Base-by-base conservation (phyloP, 805 yeast species). In the Priceomyces fermenticarens region DNA sequence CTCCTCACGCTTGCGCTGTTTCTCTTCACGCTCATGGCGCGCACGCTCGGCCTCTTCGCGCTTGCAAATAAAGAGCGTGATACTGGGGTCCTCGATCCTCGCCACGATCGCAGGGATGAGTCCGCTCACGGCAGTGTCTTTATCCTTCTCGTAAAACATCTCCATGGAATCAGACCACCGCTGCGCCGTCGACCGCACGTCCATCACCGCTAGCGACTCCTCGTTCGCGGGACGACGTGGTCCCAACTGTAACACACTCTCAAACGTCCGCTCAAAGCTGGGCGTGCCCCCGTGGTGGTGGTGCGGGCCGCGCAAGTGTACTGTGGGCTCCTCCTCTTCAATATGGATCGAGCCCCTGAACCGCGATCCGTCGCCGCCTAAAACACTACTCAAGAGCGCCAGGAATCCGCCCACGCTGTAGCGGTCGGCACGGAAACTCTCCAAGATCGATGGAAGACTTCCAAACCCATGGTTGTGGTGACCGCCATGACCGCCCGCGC, bases 91-190 rank as follows among this genome's bases (percentile, higher is more conserved):
- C 41, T 65, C 76, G 3, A 83, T 63, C 17, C 65, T 52, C 40
- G 77, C 73, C 28, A 80, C 55, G 23, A 82, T 68, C 1, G 50
- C 56, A 3, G 66, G 63, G 7, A 57, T 47, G 7, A 63, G 47
- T 26, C 52, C 43, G 23, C 40, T 26, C 10, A 45, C 44, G n/a
- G 51, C 46, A 12, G 55, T 60, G 11, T 58, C 62, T 32, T 52
- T 56, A n/a, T 50, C 42, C 20, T 54, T 70, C n/a, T 70, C 73
- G 48, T 73, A 73, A 45, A 78, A 77, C 62, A 79, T 65, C 12
- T 70, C 63, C 29, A 74, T 63, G 5, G 77, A 71, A 33, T 83
- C 85, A 30, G 63, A 62, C 93, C 95, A 88, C 48, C 96, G 72
- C 37, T 80, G 82, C 10, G 66, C 60, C 0, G 93, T 81, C 0